These are phyloP conservation scores for Lasiodiplodia sp. DNA, from an alignment of 2,329 filamentous ascomycete genomes.

Conservation along the genomic window DNA sequence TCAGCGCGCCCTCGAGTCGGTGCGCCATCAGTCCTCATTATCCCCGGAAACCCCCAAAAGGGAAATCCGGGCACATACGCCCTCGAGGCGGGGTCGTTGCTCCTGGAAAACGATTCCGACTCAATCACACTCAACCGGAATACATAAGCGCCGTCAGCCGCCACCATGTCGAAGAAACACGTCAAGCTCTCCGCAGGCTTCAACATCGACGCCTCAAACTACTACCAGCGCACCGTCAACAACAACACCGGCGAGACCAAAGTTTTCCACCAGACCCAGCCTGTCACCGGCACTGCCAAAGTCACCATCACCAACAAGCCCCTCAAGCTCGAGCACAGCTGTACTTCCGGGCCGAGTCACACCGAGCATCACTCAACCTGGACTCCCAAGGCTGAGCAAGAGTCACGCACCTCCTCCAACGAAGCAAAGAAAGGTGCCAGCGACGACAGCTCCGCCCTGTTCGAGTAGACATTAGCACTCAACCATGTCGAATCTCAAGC, in stretches of 20 bases:
- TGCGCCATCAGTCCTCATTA: slow-evolving; percentile 5
- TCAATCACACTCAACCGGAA: slow-evolving; percentile 22
- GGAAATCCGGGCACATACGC: slow-evolving; percentile 25
- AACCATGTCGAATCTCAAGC: slow-evolving; percentile 29
- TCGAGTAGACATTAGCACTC: slow-evolving; percentile 25
- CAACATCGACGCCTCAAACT: slow-evolving; percentile 27
- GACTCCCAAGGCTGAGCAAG: slow-evolving; percentile 26
- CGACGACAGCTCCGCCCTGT: slow-evolving; percentile 37
- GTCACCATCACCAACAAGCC: slow-evolving; percentile 48
- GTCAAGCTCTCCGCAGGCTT: slow-evolving; percentile 30
- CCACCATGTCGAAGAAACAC: slow-evolving; percentile 29
- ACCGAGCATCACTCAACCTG: slow-evolving; percentile 30
- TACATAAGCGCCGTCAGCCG: slow-evolving; percentile 29
- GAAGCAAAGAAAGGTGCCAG: slow-evolving; percentile 30
- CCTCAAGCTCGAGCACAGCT: slow-evolving; percentile 37
- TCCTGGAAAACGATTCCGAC: slow-evolving; percentile 15
- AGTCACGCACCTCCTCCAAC: slow-evolving; percentile 14
- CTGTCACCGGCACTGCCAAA: slow-evolving; percentile 40
- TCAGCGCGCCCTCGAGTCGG: slow-evolving; percentile 9
- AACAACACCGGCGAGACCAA: slow-evolving; percentile 40
- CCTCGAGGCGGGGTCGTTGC: slow-evolving; percentile 26
- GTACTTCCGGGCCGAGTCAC: slow-evolving; percentile 23
- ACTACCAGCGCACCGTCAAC: slow-evolving; percentile 28
- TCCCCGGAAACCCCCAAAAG: slow-evolving; percentile 18
- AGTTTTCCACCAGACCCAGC: slow-evolving; percentile 45